Conservation (phyloP, 2,329 filamentous ascomycete genomes). For the Cladophialophora carrionii region DNA sequence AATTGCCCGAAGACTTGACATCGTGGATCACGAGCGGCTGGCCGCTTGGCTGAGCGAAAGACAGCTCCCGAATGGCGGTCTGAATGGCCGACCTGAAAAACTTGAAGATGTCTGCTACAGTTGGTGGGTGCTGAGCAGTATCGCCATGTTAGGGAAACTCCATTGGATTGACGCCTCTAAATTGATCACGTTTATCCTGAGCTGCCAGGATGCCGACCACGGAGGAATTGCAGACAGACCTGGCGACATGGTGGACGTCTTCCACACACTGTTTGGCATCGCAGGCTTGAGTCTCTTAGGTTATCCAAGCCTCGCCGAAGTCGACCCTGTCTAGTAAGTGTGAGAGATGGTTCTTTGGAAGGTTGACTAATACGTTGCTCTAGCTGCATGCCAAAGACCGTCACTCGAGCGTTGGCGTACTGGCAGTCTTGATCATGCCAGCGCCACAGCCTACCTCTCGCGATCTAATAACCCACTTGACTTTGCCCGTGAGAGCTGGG, state of each 20-base stretch:
- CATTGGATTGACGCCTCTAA: constrained; percentile 92
- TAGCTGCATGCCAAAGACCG: constrained; percentile 72
- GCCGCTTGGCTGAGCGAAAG: constrained; percentile 91
- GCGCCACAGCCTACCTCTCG: constrained; percentile 55
- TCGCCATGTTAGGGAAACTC: constrained; percentile 82
- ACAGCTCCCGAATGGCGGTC: constrained; percentile 80
- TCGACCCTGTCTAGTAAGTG: constrained; percentile 83
- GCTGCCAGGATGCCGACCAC: constrained; percentile 80
- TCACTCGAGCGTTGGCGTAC: constrained; percentile 57
- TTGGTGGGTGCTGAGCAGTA: constrained; percentile 95
- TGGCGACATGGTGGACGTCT: constrained; percentile 94
- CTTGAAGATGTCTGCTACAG: constrained; percentile 96
- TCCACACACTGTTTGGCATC: constrained; percentile 88
- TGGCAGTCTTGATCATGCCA: constrained; percentile 27
- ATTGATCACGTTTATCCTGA: constrained; percentile 78
- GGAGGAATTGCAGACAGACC: constrained; percentile 90
- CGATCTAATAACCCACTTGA: constrained; percentile 71
- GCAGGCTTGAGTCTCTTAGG: constrained; percentile 84
- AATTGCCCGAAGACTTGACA: constrained; percentile 79
- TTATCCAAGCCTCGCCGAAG: constrained; percentile 73
- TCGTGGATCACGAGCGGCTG: constrained; percentile 79
- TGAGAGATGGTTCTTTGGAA: neutral
- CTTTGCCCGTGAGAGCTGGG: constrained; percentile 59
- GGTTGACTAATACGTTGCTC: constrained; percentile 33
- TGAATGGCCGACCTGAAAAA: constrained; percentile 96